Conservation (phyloP, 352 stramenopile genomes). For the Vaucheria bursata region DNA sequence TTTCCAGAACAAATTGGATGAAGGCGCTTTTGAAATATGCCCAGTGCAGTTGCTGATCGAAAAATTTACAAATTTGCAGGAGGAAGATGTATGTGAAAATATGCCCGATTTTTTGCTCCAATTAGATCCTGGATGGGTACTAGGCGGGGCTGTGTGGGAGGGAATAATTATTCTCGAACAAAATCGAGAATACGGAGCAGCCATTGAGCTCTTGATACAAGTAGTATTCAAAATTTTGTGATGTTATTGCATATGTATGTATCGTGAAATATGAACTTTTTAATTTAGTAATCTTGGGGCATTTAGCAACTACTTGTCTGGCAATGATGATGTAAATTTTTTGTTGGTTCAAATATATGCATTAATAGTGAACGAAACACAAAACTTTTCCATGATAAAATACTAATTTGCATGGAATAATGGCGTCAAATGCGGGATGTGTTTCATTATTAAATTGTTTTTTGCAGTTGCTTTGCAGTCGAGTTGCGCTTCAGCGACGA, state of each 20-base stretch:
- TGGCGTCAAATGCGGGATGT: not conserved
- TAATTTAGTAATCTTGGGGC: not conserved
- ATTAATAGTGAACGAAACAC: too few species aligned
- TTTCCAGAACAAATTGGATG: too few species aligned
- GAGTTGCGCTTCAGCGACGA: slow-evolving; percentile 25
- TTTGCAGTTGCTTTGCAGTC: slow-evolving; percentile 9
- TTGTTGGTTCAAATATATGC: too few species aligned
- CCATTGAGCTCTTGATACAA: slow-evolving; percentile 21
- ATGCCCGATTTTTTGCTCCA: slow-evolving; percentile 45
- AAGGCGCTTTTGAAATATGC: too few species aligned
- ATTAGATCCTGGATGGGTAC: slow-evolving; percentile 44
- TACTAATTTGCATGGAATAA: not conserved
- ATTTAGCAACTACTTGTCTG: not conserved
- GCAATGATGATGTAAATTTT: not conserved
- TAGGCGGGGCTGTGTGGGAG: slow-evolving; percentile 43
- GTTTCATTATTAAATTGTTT: not conserved
- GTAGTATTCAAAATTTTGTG: not conserved
- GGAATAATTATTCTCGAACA: slow-evolving; percentile 28
- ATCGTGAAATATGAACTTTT: not conserved
- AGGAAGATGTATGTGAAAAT: not conserved
- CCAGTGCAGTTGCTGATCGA: too few species aligned
- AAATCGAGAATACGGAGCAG: slow-evolving; percentile 15
- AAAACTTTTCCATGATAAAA: not conserved
- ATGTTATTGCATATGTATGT: not conserved
- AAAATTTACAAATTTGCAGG: slow-evolving; percentile 21